Base-by-base conservation (phyloP, 2,329 filamentous ascomycete species). In the Monilinia polystroma region DNA sequence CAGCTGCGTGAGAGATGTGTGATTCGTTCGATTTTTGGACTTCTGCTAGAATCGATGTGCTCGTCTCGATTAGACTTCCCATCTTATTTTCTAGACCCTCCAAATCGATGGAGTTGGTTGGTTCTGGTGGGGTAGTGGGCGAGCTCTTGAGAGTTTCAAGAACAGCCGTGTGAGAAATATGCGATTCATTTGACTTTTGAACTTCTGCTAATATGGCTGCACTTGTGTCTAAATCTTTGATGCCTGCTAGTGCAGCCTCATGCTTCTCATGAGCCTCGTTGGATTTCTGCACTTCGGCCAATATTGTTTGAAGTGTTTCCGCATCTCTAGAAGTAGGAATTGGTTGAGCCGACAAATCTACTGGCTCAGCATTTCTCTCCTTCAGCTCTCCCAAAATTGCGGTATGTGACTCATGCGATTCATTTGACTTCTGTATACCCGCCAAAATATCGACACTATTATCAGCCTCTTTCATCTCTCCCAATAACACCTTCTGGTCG, bases 351-450 rank as follows among this genome's bases (percentile, higher is more conserved):
- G 58, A 41, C 35, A 20, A 1, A 41, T 51, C 45, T 20, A 12
- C 55, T 18, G 26, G 6, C 14, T 26, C 29, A 18, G 57, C 18
- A 58, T 26, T 53, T 38, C n/a, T 35, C 41, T 66, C 51, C 58
- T 68, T 73, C 38, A 73, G 53, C 35, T 67, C 69, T 12, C 56
- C 66, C 57, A 73, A 51, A 12, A 60, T 66, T 32, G 68, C 63
- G 26, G 72, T 63, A 69, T 75, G 72, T 12, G 70, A 64, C 12
- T 67, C 65, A 64, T 74, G 72, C 4, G 67, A 71, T 10, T 73
- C 72, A n/a, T 74, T 74, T 5, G 70, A 72, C 64, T 71, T 68
- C 35, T 73, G 67, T 23, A 75, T 67, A 57, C 70, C 73, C 18
- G 73, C 68, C 45, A 74, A 64, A 5, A 75, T 70, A n/a, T 74